phyloP scores from a whole-genome alignment of 177 flowering plant species.

The Vitis hybrid region DNA sequence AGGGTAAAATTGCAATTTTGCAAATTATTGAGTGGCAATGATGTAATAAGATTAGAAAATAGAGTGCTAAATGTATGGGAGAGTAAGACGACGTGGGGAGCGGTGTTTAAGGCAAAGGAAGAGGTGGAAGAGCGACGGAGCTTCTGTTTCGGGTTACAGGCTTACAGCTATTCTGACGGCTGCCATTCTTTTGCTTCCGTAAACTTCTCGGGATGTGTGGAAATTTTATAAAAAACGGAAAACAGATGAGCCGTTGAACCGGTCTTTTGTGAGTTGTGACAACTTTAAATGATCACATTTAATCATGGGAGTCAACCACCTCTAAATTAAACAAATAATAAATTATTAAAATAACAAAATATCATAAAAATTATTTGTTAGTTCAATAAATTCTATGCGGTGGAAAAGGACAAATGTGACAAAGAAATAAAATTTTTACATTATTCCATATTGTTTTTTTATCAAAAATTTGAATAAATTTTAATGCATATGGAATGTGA shows the following conservation, averaged over 20 bases:
- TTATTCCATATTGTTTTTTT: too few relatives aligned
- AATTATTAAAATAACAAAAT: too few relatives aligned
- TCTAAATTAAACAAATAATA: too few relatives aligned
- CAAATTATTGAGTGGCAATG: neutral
- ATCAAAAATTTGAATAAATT: too few relatives aligned
- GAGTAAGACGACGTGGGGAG: neutral
- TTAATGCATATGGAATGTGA: too few relatives aligned
- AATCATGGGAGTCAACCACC: too few relatives aligned
- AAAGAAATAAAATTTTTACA: too few relatives aligned
- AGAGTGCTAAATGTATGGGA: neutral
- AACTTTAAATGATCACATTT: too few relatives aligned
- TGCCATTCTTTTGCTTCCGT: neutral
- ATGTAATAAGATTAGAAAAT: neutral
- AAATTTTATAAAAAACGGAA: neutral
- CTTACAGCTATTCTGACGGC: slow-evolving; percentile 2
- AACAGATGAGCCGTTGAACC: neutral
- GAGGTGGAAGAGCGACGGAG: neutral
- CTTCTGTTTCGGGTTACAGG: slow-evolving; percentile 1
- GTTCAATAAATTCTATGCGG: too few relatives aligned
- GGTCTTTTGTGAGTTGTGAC: neutral
- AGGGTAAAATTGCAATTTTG: neutral
- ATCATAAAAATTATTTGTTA: too few relatives aligned
- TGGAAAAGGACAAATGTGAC: too few relatives aligned
- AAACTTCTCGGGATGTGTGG: neutral
- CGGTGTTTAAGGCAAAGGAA: slow-evolving; percentile 4